phyloP scores from a whole-genome alignment of 148 eudicot species.

The Persicaria tinctoria region DNA sequence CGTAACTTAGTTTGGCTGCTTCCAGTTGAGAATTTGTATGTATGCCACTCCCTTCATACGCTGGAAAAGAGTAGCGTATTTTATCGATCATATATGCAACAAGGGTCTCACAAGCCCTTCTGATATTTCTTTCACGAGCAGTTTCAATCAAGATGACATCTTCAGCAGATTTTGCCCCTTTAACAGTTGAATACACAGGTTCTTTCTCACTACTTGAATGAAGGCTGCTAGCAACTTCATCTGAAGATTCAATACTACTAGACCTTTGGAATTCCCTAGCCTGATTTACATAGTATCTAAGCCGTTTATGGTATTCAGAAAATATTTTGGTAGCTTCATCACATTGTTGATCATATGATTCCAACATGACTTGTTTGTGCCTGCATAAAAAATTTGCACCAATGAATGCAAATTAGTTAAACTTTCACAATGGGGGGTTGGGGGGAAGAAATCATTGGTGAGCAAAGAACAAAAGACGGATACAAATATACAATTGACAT shows the following conservation, averaged over 20 bases:
- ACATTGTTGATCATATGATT: constrained; percentile 87
- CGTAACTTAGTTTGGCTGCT: constrained; percentile 73
- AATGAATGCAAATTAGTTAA: constrained; percentile 6
- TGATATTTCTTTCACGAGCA: constrained; percentile 70
- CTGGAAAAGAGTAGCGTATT: constrained; percentile 78
- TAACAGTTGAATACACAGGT: constrained; percentile 66
- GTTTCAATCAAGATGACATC: constrained; percentile 95
- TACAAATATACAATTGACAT: not conserved
- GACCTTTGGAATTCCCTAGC: constrained; percentile 73
- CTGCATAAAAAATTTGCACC: constrained; percentile 31
- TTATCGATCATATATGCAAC: constrained; percentile 62
- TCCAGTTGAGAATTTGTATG: constrained; percentile 73
- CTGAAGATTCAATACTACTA: constrained; percentile 38
- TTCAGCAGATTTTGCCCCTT: constrained; percentile 74
- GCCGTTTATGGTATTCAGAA: constrained; percentile 94
- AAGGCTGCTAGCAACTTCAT: constrained; percentile 53
- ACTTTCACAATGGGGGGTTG: not conserved
- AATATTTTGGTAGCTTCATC: constrained; percentile 96
- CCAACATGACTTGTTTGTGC: constrained; percentile 93
- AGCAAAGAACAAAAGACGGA: not conserved
- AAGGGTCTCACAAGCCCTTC: constrained; percentile 85
- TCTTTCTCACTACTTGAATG: constrained; percentile 58
- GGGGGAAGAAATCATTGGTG: not conserved
- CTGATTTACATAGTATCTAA: constrained; percentile 64
- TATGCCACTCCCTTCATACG: constrained; percentile 89